Evolutionary conservation across 2,329 filamentous ascomycete genomes (phyloP).

Genomic region (Grosmannia penicillata): DNA sequence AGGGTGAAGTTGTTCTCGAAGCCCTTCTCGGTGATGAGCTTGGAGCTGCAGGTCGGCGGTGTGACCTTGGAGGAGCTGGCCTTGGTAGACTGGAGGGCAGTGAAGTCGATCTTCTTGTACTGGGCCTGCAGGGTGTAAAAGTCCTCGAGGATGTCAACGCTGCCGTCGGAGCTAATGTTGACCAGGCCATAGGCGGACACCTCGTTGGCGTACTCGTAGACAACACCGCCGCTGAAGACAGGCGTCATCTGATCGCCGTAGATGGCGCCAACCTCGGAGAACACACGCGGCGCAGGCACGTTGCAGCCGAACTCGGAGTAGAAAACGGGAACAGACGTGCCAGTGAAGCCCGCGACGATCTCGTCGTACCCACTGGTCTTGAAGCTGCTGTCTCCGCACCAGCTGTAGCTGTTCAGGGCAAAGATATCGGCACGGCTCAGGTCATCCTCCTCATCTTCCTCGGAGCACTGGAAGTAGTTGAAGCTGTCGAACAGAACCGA

Average conservation of each 20-base stretch:
- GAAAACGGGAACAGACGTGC: slow-evolving; percentile 58
- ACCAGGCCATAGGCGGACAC: slow-evolving; percentile 52
- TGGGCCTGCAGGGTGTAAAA: slow-evolving; percentile 62
- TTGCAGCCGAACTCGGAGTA: slow-evolving; percentile 78
- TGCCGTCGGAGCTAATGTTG: slow-evolving; percentile 40
- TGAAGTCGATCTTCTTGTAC: slow-evolving; percentile 61
- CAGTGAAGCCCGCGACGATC: slow-evolving; percentile 48
- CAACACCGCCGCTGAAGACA: slow-evolving; percentile 59
- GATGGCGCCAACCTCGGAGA: slow-evolving; percentile 60
- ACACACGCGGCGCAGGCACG: slow-evolving; percentile 51
- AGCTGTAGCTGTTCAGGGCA: slow-evolving; percentile 62
- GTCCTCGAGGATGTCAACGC: slow-evolving; percentile 44
- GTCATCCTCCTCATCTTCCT: slow-evolving; percentile 36
- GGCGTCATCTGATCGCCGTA: slow-evolving; percentile 56
- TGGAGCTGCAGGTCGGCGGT: slow-evolving; percentile 48
- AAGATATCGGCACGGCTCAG: slow-evolving; percentile 59
- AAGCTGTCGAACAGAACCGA: slow-evolving; percentile 57
- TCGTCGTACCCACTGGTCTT: slow-evolving; percentile 37
- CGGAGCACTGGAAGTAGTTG: slow-evolving; percentile 59
- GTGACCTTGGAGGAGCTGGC: slow-evolving; percentile 29
- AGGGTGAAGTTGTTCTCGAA: slow-evolving; percentile 74
- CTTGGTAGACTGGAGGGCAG: slow-evolving; percentile 47
- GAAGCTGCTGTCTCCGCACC: slow-evolving; percentile 43
- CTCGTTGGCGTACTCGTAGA: slow-evolving; percentile 71
- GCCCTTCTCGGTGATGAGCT: slow-evolving; percentile 46